Conservation (phyloP, 2,329 filamentous ascomycete species). For the Diaporthe sp. region DNA sequence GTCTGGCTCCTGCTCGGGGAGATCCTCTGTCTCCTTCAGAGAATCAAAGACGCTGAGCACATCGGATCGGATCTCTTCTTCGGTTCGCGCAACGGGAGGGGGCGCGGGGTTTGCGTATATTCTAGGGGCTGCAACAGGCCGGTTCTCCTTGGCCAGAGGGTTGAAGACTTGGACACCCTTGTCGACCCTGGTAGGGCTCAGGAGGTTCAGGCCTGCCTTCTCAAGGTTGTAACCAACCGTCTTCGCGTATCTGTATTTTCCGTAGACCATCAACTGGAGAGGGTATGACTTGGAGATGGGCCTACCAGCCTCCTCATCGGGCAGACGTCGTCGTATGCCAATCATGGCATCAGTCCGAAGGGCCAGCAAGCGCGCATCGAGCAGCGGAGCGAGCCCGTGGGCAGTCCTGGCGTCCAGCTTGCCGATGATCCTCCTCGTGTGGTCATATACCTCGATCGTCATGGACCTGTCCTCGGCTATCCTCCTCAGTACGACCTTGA, state of each 20-base stretch:
- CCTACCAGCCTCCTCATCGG: conserved; percentile 75
- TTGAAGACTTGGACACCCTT: conserved; percentile 81
- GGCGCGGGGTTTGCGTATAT: conserved; percentile 51
- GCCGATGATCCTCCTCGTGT: conserved; percentile 80
- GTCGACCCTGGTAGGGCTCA: conserved; percentile 75
- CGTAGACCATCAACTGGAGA: conserved; percentile 84
- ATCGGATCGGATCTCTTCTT: conserved; percentile 88
- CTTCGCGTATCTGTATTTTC: conserved; percentile 75
- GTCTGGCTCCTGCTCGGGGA: conserved; percentile 80
- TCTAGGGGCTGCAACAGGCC: conserved; percentile 41
- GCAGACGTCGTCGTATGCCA: conserved; percentile 72
- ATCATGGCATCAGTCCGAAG: conserved; percentile 83
- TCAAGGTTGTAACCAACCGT: conserved; percentile 78
- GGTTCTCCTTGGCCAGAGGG: conserved; percentile 74
- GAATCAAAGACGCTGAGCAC: conserved; percentile 91
- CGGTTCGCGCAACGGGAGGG: conserved; percentile 69
- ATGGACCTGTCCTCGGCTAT: conserved; percentile 67
- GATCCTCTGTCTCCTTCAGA: conserved; percentile 79
- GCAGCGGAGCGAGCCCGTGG: conserved; percentile 76
- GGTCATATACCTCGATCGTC: conserved; percentile 81
- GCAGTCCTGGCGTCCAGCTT: conserved; percentile 79
- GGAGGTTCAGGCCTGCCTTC: conserved; percentile 76
- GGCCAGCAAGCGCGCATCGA: conserved; percentile 75
- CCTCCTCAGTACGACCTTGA: conserved; percentile 79
- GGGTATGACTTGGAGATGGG: conserved; percentile 72